Conservation (phyloP, 441 rosid species). For the Gossypium trilobum region DNA sequence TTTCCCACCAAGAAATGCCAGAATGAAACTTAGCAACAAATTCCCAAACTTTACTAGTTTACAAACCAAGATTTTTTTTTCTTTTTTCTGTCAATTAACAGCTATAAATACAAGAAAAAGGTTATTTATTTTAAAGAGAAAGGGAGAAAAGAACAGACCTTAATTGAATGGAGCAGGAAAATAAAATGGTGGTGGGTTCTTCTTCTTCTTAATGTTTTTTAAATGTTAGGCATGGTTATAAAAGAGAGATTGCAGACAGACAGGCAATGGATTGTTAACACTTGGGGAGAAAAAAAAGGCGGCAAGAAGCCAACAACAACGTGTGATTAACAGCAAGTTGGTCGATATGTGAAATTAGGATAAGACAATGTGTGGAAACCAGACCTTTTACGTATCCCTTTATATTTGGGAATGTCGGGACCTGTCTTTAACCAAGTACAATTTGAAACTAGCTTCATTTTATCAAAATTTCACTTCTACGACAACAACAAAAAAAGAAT, state of each 20-base stretch:
- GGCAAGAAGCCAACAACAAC: constrained; percentile 1
- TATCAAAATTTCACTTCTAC: not conserved
- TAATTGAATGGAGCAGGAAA: not conserved
- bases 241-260: not conserved
- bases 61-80: not conserved
- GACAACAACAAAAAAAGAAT: too few relatives aligned
- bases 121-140: not conserved
- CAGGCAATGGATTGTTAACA: not conserved
- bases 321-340: constrained; percentile 5
- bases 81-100: too few relatives aligned
- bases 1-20: not conserved
- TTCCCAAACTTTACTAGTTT: not conserved
- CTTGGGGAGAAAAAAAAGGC: constrained; percentile 8
- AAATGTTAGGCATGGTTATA: constrained; percentile 3
- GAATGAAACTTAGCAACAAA: not conserved
- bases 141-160: constrained; percentile 9
- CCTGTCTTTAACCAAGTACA: not conserved
- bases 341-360: constrained; percentile 25
- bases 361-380: constrained; percentile 47
- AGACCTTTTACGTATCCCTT: constrained; percentile 29
- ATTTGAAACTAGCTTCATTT: not conserved
- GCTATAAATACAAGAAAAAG: not conserved
- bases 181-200: not conserved
- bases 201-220: not conserved
- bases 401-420: not conserved